Conservation (phyloP, 179 eudicot genomes). For the Actinidia arguta region DNA sequence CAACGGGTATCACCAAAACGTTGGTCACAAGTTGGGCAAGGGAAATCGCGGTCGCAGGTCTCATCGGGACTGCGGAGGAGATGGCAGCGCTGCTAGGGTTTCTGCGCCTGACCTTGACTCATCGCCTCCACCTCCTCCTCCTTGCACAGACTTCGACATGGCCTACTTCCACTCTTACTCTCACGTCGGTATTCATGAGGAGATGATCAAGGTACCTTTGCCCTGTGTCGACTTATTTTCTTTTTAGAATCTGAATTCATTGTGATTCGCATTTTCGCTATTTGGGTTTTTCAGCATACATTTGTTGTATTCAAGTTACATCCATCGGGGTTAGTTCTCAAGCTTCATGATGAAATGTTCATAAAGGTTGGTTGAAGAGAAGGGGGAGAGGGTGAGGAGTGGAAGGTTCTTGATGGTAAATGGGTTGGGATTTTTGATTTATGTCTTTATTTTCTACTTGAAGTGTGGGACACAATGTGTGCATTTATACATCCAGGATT, state of each 20-base stretch:
- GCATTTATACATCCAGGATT: no score
- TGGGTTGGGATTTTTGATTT: not conserved
- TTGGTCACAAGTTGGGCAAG: conserved; percentile 27
- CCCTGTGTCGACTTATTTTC: not conserved
- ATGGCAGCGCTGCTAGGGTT: conserved; percentile 35
- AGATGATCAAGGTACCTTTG: conserved; percentile 80
- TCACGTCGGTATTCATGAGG: conserved; percentile 96
- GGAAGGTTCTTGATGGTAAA: not conserved
- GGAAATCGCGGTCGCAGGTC: conserved; percentile 35
- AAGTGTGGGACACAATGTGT: no score
- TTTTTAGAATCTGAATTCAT: not conserved
- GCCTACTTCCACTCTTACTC: conserved; percentile 95
- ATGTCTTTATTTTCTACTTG: not conserved
- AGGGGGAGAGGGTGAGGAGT: no score
- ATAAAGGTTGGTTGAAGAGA: no score
- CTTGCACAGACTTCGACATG: conserved; percentile 83
- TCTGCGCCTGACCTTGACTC: not conserved
- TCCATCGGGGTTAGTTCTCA: not conserved
- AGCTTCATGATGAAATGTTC: not conserved
- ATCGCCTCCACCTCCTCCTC: conserved; percentile 34
- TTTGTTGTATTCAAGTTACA: not conserved
- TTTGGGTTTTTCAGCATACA: not conserved
- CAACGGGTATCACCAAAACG: conserved; percentile 28
- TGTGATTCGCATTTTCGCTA: not conserved
- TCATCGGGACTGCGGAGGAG: conserved; percentile 21